Percentiles rank a stretch among this genome's conserved stretches.
phyloP scores from a whole-genome alignment of 345 rosid genomes.

The Camelina neglecta region DNA sequence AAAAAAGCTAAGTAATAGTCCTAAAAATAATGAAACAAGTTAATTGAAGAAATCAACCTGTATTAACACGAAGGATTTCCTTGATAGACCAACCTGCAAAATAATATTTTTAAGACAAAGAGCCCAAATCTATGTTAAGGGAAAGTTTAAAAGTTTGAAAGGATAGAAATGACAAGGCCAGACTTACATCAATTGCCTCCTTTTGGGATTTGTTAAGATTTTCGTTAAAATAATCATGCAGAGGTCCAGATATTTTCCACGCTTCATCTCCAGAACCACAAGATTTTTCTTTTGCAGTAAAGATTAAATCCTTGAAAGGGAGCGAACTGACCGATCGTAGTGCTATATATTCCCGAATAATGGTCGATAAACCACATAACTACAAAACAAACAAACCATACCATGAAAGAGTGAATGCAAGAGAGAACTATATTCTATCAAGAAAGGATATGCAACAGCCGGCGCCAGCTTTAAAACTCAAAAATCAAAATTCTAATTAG shows the following conservation, averaged over 20 bases:
- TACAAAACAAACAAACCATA: slow-evolving; percentile 44
- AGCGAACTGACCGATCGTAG: slow-evolving; percentile 74
- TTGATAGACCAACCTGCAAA: slow-evolving; percentile 77
- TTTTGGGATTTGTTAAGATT: slow-evolving; percentile 81
- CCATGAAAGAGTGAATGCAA: slow-evolving; percentile 12
- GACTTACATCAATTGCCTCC: slow-evolving; percentile 86
- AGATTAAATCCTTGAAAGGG: slow-evolving; percentile 90
- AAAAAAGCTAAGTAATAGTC: not conserved
- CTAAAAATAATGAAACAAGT: slow-evolving; percentile 23
- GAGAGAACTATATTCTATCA: not conserved
- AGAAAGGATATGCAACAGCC: slow-evolving; percentile 5
- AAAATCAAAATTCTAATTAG: not conserved
- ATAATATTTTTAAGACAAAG: slow-evolving; percentile 3
- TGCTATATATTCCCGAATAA: slow-evolving; percentile 87
- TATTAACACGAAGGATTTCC: slow-evolving; percentile 80
- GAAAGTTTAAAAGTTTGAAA: slow-evolving; percentile 9
- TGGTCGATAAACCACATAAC: slow-evolving; percentile 94
- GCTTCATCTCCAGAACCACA: slow-evolving; percentile 62
- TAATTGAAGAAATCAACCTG: slow-evolving; percentile 63
- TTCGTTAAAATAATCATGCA: slow-evolving; percentile 62
- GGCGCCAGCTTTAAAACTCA: not conserved
- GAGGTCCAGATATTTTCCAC: slow-evolving; percentile 81
- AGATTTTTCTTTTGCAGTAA: slow-evolving; percentile 58
- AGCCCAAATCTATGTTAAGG: slow-evolving; percentile 25
- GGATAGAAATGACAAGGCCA: slow-evolving; percentile 10